Percentiles rank a stretch among this genome's conserved stretches.
Evolutionary conservation across 441 rosid genomes (phyloP).

Genomic region (Bruguiera hainesii): DNA sequence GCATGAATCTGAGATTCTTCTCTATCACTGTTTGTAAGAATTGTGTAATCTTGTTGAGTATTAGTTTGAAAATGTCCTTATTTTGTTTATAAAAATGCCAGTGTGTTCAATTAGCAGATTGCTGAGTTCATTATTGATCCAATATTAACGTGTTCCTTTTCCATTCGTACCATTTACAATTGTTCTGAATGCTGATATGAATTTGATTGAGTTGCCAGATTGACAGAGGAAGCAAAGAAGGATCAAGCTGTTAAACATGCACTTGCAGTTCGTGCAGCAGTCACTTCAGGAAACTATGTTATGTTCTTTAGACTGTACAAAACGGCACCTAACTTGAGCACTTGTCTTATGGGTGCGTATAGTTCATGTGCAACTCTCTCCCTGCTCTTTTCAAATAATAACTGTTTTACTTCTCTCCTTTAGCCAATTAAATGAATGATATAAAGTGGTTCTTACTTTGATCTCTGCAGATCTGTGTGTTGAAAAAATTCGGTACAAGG

Average conservation of each 20-base stretch:
- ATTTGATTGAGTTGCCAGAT: slow-evolving; percentile 45
- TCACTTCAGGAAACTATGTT: slow-evolving; percentile 90
- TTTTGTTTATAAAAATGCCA: neutral
- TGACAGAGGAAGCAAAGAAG: slow-evolving; percentile 66
- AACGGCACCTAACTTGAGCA: slow-evolving; percentile 84
- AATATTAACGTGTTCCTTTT: neutral
- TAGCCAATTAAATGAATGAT: neutral
- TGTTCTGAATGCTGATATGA: neutral
- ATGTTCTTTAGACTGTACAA: slow-evolving; percentile 83
- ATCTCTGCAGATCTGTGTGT: slow-evolving; percentile 76
- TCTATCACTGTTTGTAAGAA: neutral
- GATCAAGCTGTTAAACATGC: slow-evolving; percentile 92
- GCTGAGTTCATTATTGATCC: neutral
- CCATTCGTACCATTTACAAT: neutral
- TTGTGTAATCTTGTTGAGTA: neutral
- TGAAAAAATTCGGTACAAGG: slow-evolving; percentile 94
- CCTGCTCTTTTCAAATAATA: neutral
- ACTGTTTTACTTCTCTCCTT: neutral
- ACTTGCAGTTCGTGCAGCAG: slow-evolving; percentile 93
- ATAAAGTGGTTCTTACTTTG: slow-evolving; percentile 6
- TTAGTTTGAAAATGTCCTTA: neutral
- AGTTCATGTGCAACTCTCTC: neutral
- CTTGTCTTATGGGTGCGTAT: slow-evolving; percentile 85
- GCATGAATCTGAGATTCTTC: too few relatives aligned
- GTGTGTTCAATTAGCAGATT: too few relatives aligned